Base-by-base conservation (phyloP, 1,284 basidiomycete genomes). In the Pseudozyma sp. region DNA sequence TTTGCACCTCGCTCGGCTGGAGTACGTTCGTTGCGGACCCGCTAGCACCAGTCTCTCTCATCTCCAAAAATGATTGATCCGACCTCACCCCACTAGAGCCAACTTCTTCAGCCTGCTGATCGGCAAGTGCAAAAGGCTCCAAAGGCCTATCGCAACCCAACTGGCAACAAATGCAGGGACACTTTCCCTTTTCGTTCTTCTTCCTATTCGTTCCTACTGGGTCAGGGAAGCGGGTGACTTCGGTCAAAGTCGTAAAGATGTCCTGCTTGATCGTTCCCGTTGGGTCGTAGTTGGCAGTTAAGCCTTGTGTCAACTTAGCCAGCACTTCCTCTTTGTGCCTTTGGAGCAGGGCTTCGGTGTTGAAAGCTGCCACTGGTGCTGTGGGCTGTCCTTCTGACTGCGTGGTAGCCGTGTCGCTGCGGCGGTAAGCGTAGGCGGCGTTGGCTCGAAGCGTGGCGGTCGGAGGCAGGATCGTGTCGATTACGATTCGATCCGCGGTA, bases 381-480 rank as follows among this genome's bases (percentile, higher is more conserved):
- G 5, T 21, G 12, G 21, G 3, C 8, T n/a, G 39, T 12, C 13
- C 19, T 19, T 12, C 11, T 35, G 10, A 11, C 19, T 14, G 12
- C 19, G 35, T 9, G 45, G 13, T 10, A 35, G 48, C 31, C 19
- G n/a, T 2, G 57, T 9, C 13, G 18, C 36, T 18, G 10, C 19
- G 5, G 11, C 12, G 2, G 18, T 40, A 12, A 8, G 11, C 11
- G 39, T 40, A 12, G 4, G 39, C 39, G 4, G 39, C 39, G 14
- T 13, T n/a, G 1, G 53, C 18, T 13, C 58, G 53, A 8, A 60
- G 43, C 2, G 52, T 58, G 0, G 70, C 65, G 3, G 70, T 74
- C 2, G 78, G 78, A 0, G 78, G 78, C 14, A 76, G 56, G 48
- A 78, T 74, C 12, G 73, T 80, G 48, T 80, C 78, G 34, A 80